Conservation (phyloP, 768 basidiomycete species). For the Peribolospora baueri region DNA sequence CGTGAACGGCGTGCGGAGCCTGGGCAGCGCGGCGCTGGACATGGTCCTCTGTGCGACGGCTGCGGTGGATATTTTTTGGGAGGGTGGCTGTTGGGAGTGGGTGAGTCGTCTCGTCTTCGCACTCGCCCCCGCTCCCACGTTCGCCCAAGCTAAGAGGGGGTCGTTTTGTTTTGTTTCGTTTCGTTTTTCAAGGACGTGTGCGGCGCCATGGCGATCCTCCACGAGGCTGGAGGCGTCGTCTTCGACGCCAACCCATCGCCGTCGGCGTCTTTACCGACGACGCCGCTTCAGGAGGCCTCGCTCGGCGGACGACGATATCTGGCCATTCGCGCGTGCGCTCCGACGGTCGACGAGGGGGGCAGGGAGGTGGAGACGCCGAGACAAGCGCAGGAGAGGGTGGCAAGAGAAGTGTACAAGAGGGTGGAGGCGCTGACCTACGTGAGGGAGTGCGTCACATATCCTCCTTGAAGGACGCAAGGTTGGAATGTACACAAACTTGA, state of each 20-base stretch:
- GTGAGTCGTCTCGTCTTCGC: not conserved
- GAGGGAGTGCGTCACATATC: too few species aligned
- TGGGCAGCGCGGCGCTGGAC: constrained; percentile 12
- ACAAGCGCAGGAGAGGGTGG: constrained; percentile 9
- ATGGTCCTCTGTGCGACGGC: constrained; percentile 12
- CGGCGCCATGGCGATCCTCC: constrained; percentile 6
- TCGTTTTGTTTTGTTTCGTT: not conserved
- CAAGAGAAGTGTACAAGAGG: constrained; percentile 9
- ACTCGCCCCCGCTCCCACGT: too few species aligned
- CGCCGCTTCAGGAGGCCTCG: constrained; percentile 8
- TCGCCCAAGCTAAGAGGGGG: not conserved
- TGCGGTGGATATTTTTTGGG: constrained; percentile 11
- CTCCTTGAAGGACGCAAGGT: too few species aligned
- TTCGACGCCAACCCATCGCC: constrained; percentile 3
- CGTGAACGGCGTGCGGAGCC: constrained; percentile 12
- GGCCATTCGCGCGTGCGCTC: constrained; percentile 8
- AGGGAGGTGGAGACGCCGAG: constrained; percentile 6
- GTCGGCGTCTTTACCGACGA: not conserved
- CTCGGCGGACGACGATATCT: constrained; percentile 11
- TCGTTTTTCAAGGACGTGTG: constrained; percentile 6
- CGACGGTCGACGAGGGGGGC: not conserved
- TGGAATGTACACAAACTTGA: too few species aligned
- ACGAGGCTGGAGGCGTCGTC: constrained; percentile 10
- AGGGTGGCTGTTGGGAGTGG: constrained; percentile 10
- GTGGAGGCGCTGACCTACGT: constrained; percentile 8